Evolutionary conservation across 768 basidiomycete species (phyloP), one percentile per base, ranked within the genome.

Genomic region (Suillus sp.): DNA sequence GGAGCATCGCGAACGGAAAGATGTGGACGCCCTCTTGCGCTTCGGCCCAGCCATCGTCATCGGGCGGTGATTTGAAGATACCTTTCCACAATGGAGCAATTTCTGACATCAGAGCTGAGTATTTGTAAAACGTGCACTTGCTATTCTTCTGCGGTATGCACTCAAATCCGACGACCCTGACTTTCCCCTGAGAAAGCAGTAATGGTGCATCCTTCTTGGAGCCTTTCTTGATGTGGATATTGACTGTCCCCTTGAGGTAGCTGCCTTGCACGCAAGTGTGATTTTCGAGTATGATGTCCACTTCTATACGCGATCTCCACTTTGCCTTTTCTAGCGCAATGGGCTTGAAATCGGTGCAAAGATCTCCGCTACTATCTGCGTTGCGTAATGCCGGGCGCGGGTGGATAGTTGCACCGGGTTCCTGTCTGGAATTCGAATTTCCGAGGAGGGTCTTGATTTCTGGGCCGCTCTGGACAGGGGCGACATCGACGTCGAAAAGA

Each of bases 131-230:
- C 14, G 89, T 87, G 72, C 91, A 86, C 18, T 89, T 80, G n/a
- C 83, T 80, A 30, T 83, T 80, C 61, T 83, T 78, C 53, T 81
- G 78, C 0, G 83, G 78, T 48, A 86, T 81, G 48, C 85, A 87
- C 77, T 96, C 95, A 72, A 94, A 95, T 4, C 95, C 94, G 59
- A 96, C 82, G 25, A 95, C 80, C 63, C 93, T 81, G 37, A 96
- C 74, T 78, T 94, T 96, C 4, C 87, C 92, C 42, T 82, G 86
- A 43, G 87, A 87, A 16, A 96, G 74, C 67, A 86, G 78, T 3
- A 93, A 71, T n/a, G 84, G 78, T 2, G 81, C 72, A 62, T 85
- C 84, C 66, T 85, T 86, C 72, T 80, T 84, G 34, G 79, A 70
- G 32, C 82, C 81, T 54, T 84, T 80, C 59, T 81, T 80, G 22